Evolutionary conservation across 257 asterid species (phyloP), one percentile per base, ranked within the genome.

Genomic region (Solanum lycopersicoides): DNA sequence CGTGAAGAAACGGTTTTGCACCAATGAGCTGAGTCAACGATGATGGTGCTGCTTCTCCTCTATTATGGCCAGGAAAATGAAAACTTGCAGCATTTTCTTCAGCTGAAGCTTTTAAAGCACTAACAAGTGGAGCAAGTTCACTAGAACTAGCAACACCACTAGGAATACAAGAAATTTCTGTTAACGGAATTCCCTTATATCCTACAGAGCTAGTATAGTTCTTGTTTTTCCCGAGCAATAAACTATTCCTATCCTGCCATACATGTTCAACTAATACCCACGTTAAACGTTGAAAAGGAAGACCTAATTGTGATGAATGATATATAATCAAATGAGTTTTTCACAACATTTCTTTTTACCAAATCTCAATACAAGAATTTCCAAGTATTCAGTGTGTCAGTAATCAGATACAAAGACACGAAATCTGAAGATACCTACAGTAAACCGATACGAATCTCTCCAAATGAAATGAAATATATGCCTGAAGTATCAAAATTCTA

Each of bases 61-160:
- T 90, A 89, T 93, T 96, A 84, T 96, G 99, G 69, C 99, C 98
- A 0, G 98, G 99, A 90, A 95, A 96, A 90, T 95, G 97, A 89
- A 95, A 95, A 79, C 93, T 91, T 69, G 98, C 95, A 41, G 93
- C 93, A 77, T 93, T 90, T 89, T 94, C 92, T 72, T 89, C 91
- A 12, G 96, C 95, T 18, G 95, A 91, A 86, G 93, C 92, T 91
- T 92, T 94, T 82, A 96, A 82, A 59, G 98, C 98, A 72, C 89
- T 37, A 84, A 96, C 95, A 7, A 95, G 90, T 47, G 98, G 98
- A 85, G 97, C 95, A 21, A 87, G 88, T 69, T 28, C 88, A 77
- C 59, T 44, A 11, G 7, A 20, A 65, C 83, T 13, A 11, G 86
- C 89, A 77, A 86, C 71, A 25, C 10, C 82, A 69, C 66, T 44